Base-by-base conservation (phyloP, 2,329 filamentous ascomycete species). In the Emergomyces pasteurianus region DNA sequence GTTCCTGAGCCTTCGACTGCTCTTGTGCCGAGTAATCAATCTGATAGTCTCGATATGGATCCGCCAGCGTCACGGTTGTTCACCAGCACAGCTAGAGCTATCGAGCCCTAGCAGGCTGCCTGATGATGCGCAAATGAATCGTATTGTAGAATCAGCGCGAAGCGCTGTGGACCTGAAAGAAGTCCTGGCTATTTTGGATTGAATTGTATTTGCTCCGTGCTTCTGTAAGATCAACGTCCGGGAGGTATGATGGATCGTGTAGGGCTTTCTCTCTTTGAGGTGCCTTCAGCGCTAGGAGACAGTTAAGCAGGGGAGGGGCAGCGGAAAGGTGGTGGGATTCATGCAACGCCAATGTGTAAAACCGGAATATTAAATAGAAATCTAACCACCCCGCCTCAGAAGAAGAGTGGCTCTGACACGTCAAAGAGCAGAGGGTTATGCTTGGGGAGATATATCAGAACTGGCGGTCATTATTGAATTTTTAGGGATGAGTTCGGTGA, bases 31-130 rank as follows among this genome's bases (percentile, higher is more conserved):
- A 81, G 79, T 88, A 89, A 74, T 87, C 84, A 81, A 88, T 85
- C 83, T 86, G 83, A 81, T 87, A 87, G 79, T 86, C 83, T 81
- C 85, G 83, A 80, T 89, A 89, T 77, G 86, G 84, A 81, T 83
- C 81, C 81, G 84, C 85, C 83, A 88, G 83, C 79, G 83, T 87
- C 82, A 78, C 83, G 80, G 80, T 82, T 77, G 83, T 82, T 77
- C 84, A 87, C 87, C 70, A 84, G 83, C 84, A 81, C 84, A 84
- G 84, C 86, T 85, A 88, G 86, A 88, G 85, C 85, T 81, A 63
- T 61, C 62, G 82, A 84, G 85, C 86, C 83, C 85, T 85, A 83
- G 84, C 85, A 85, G 85, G 71, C 69, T 69, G 65, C 65, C 67
- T 63, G 62, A 63, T 61, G 56, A 56, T 59, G 58, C 60, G 58